phyloP scores from a whole-genome alignment of 192 early-diverging fungal species.

The Linnemannia exigua region DNA sequence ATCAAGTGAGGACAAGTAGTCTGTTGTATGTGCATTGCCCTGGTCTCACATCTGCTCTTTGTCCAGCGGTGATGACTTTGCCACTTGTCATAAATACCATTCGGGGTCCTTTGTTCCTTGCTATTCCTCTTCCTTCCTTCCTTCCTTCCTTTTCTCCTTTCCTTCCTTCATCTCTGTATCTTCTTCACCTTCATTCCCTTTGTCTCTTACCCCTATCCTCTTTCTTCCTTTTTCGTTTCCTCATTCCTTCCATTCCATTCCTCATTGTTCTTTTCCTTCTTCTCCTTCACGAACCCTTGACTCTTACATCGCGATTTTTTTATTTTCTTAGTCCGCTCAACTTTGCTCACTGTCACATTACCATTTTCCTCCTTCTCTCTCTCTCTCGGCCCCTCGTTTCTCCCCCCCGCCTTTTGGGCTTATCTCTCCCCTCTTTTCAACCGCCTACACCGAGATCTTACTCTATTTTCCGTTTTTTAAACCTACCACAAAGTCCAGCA shows the following conservation, averaged over 20 bases:
- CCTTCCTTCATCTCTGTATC: too few species aligned
- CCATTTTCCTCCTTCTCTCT: background rate
- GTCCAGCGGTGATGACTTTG: too few species aligned
- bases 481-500: too few species aligned
- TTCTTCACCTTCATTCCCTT: too few species aligned
- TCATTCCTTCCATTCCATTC: too few species aligned
- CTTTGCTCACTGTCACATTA: background rate
- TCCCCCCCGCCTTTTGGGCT: background rate
- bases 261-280: background rate
- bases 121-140: background rate
- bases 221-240: too few species aligned
- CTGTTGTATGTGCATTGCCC: background rate
- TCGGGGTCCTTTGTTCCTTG: background rate
- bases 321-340: background rate
- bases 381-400: constrained; percentile 3
- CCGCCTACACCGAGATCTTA: background rate
- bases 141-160: background rate
- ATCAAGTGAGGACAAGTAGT: too few species aligned
- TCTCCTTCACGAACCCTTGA: background rate
- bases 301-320: background rate
- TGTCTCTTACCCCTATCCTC: too few species aligned
- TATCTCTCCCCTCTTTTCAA: background rate
- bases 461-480: background rate
- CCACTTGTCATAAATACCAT: background rate
- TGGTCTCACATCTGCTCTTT: too few species aligned